Evolutionary conservation across 2,329 filamentous ascomycete species (phyloP), one percentile per base, ranked within the genome.

Genomic region (Fonsecaea pedrosoi): DNA sequence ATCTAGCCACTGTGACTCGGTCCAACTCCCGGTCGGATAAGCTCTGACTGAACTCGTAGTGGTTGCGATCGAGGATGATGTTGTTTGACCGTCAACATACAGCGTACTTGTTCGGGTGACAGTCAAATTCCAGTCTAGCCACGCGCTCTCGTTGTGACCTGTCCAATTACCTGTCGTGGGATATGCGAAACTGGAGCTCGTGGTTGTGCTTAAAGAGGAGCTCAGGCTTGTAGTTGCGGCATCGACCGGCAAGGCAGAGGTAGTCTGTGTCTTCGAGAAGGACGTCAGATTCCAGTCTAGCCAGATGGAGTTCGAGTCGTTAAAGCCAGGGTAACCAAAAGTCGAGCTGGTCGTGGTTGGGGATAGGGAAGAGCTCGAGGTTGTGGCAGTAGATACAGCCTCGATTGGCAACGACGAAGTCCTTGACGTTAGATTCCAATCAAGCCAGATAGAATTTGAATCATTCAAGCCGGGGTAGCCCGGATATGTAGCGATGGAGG

Each of bases 81-180:
- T 50, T 7, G 45, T 50, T 50, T 4, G 18, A 30, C 45, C 45
- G 21, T 50, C 45, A 15, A 50, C 45, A 18, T 50, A 50, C 45
- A 50, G 12, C 9, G 45, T 50, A 13, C 45, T 50, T 50, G 45
- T 50, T 30, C 45, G 25, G 18, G 57, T 34, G 15, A 25, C 9
- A 5, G 40, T 34, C 6, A 35, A 1, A 21, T 18, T 60, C 57
- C 57, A 60, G 13, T 60, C 57, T 18, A 60, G 30, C 57, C 57
- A 55, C 54, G 54, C 40, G 57, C 32, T 42, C 30, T 42, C 40
- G 57, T 60, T 60, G 8, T 34, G 53, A 53, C 45, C 57, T 21
- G 34, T 60, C 57, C 57, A 60, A 15, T 60, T 60, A 25, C 38
- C 57, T 6, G 7, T 21, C 8, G 57, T 48, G 32, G 57, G 57